Evolutionary conservation across 805 yeast genomes (phyloP), one percentile per base, ranked within the genome.

Genomic region (Wickerhamomyces canadensis): DNA sequence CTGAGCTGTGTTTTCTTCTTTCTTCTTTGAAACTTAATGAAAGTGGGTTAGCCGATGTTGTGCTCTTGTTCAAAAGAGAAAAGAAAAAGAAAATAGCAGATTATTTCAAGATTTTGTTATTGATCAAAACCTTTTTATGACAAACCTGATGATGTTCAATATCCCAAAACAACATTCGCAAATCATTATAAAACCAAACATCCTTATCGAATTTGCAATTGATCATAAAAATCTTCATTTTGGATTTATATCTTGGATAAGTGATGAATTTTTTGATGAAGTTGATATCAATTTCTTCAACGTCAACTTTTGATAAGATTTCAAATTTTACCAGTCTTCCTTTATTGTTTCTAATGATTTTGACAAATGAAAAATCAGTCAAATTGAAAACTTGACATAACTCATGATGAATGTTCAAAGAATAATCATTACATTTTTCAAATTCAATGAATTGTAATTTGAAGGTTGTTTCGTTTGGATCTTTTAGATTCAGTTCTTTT

Each of bases 241-340:
- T 64, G 33, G 68, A 55, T 39, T 68, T 68, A 42, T 68, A 68
- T 19, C 73, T 51, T 32, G 73, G 73, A 37, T 57, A 64, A 28
- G 72, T 67, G 29, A 68, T 55, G 31, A 57, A 50, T 28, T 54
- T 52, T 41, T 68, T 68, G 14, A 67, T 65, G 19, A 44, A 54
- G 22, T 47, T 44, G 30, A 52, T 44, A 10, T 32, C 38, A 13
- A 54, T 31, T 4, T 43, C 35, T 19, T 36, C 16, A 17, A 36
- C 39, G 5, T 38, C 33, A 19, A 44, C 17, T 2, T 44, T 41
- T 14, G 49, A 47, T 27, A 32, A 52, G 1, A 64, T 52, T 37
- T 67, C 70, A 34, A 67, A 42, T 35, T 66, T 67, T 24, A 66
- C 48, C 12, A 67, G 43, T 29, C 54, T 56, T 1, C 72, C 71